Base-by-base conservation (phyloP, 2,329 filamentous ascomycete species). In the Erysiphe neolycopersici region DNA sequence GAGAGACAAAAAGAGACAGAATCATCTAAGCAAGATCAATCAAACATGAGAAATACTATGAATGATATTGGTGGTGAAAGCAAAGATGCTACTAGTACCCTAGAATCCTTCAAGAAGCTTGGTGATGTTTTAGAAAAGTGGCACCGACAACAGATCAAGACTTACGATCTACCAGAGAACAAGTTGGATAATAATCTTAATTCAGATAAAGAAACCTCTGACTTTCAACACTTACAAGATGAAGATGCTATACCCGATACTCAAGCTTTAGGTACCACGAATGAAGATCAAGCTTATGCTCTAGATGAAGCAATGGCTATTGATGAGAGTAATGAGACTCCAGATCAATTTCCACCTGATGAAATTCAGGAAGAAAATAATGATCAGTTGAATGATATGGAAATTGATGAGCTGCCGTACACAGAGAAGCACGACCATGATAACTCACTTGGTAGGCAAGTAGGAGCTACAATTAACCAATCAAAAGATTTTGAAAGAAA, bases 71-170 rank as follows among this genome's bases (percentile, higher is more conserved):
- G 52, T 30, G 51, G 57, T 30, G 56, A 59, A 14, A 56, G 59
- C 14, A 56, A 65, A 50, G 59, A 64, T 33, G 58, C 59, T 19
- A 53, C 55, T 5, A 38, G 12, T 14, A 59, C 70, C 43, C 62
- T 65, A 39, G 73, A 89, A 51, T 80, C 84, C 1, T 93, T 94
- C 67, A 89, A 89, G 62, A 91, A 93, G 55, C 71, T 98, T 29
- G 89, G 89, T 18, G 84, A 98, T 61, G 79, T 83, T 5, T 66
- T 98, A 30, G 85, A 95, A 58, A 73, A 78, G 52, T 98, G 85
- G 82, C 85, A 95, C 59, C 73, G 81, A 46, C 81, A 84, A 54
- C 81, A 91, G 53, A 73, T 72, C 40, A 79, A 93, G 48, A 95
- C 98, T 52, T 43, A 60, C 66, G 36, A 59, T 59, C 17, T 66